Evolutionary conservation across 345 rosid genomes (phyloP).

Genomic region (Populus davidiana): DNA sequence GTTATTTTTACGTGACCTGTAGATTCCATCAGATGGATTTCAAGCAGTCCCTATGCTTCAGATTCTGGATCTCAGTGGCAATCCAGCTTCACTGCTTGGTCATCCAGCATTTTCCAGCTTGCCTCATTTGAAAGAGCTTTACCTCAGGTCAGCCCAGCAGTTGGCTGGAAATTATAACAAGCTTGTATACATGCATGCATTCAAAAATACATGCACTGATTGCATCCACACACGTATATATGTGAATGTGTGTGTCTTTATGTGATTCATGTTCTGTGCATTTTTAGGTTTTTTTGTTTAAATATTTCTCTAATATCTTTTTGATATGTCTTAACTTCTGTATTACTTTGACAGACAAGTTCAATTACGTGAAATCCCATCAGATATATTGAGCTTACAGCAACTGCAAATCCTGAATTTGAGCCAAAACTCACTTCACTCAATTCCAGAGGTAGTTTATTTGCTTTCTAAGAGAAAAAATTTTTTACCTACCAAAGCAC

Average conservation of each 20-base stretch:
- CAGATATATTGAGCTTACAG: conserved; percentile 54
- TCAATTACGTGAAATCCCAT: conserved; percentile 65
- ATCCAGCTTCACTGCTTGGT: conserved; percentile 48
- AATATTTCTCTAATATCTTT: neutral
- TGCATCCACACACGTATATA: neutral
- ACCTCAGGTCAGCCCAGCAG: conserved; percentile 55
- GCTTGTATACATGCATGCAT: neutral
- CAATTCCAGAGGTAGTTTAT: conserved; percentile 57
- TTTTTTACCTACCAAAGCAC: too few relatives aligned
- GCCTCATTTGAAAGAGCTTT: conserved; percentile 74
- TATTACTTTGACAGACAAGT: conserved; percentile 50
- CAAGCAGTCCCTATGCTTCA: conserved; percentile 63
- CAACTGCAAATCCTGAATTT: conserved; percentile 67
- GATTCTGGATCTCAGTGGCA: conserved; percentile 78
- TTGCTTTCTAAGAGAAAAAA: neutral
- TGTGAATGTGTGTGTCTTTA: neutral
- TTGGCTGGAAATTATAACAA: conserved; percentile 11
- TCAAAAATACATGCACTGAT: neutral
- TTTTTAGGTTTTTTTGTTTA: neutral
- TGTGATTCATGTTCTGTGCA: neutral
- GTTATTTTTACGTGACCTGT: conserved; percentile 19
- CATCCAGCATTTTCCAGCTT: conserved; percentile 63
- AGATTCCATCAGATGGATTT: conserved; percentile 81
- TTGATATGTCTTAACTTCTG: conserved; percentile 10
- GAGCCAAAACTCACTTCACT: conserved; percentile 75